These are phyloP conservation scores for Alnus glutinosa DNA, from an alignment of 306 rosid genomes.

Conservation along the genomic window DNA sequence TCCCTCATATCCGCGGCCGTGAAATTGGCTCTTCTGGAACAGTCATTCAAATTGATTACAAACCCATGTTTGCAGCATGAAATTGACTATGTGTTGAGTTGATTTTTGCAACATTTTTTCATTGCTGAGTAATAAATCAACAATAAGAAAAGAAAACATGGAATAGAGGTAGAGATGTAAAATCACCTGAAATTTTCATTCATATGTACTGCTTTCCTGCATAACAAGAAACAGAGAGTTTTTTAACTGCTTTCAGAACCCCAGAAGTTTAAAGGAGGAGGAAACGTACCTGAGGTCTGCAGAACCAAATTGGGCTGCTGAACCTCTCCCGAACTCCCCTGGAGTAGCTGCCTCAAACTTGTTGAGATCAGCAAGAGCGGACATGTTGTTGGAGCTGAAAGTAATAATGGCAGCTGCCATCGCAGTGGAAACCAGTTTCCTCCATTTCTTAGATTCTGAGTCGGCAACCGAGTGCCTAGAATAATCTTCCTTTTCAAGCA, in stretches of 20 bases:
- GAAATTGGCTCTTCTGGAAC: conserved; percentile 95
- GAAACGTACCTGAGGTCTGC: conserved; percentile 75
- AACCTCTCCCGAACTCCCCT: conserved; percentile 95
- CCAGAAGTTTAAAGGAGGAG: neutral
- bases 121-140: no score
- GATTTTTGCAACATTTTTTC: no score
- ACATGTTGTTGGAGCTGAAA: conserved; percentile 57
- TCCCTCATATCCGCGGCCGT: conserved; percentile 99
- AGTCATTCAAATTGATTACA: conserved; percentile 38
- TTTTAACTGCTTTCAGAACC: neutral
- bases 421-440: conserved; percentile 57
- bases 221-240: conserved; percentile 5
- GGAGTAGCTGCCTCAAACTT: conserved; percentile 73
- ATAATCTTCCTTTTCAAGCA: conserved; percentile 39
- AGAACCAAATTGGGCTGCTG: conserved; percentile 93
- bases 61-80: conserved; percentile 20
- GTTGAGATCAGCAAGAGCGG: conserved; percentile 90
- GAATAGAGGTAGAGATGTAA: neutral
- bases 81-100: neutral
- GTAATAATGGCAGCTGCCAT: conserved; percentile 63
- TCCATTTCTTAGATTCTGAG: conserved; percentile 52
- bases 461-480: conserved; percentile 22
- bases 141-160: no score
- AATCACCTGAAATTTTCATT: conserved; percentile 91
- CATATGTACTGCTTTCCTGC: conserved; percentile 84